phyloP scores from a whole-genome alignment of 495 filamentous ascomycete species.

The Recurvomyces mirabilis region DNA sequence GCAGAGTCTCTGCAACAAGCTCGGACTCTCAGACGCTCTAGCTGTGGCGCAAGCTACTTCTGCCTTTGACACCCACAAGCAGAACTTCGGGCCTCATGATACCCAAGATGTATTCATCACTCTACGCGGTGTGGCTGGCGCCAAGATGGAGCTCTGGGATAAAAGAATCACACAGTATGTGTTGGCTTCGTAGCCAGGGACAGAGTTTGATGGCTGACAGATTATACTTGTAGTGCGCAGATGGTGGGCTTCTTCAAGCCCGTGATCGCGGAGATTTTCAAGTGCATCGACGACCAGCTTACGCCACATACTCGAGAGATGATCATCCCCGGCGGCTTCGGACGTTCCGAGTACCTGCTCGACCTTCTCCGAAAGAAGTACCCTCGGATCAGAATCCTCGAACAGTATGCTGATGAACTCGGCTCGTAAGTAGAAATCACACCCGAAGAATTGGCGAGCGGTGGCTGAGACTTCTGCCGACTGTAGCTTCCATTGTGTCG shows the following conservation, averaged over 20 bases:
- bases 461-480: background rate
- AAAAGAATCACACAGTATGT: background rate
- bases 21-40: too few species aligned
- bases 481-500: background rate
- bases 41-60: too few species aligned
- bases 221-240: background rate
- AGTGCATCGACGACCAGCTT: slow-evolving; percentile 1
- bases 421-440: background rate
- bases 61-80: too few species aligned
- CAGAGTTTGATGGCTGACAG: background rate
- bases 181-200: background rate
- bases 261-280: background rate
- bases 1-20: background rate
- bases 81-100: too few species aligned
- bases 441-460: background rate
- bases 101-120: too few species aligned
- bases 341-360: background rate
- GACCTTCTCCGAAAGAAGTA: background rate
- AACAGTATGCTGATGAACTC: background rate
- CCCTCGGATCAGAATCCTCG: background rate
- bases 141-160: too few species aligned
- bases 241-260: background rate
- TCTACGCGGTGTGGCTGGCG: too few species aligned
- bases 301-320: background rate
- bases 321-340: slow-evolving; percentile 1